A percentile compares a stretch with the other conserved stretches of the same genome.
These are phyloP conservation scores for Tarenaya hassleriana DNA, from an alignment of 345 rosid genomes.

Conservation along the genomic window DNA sequence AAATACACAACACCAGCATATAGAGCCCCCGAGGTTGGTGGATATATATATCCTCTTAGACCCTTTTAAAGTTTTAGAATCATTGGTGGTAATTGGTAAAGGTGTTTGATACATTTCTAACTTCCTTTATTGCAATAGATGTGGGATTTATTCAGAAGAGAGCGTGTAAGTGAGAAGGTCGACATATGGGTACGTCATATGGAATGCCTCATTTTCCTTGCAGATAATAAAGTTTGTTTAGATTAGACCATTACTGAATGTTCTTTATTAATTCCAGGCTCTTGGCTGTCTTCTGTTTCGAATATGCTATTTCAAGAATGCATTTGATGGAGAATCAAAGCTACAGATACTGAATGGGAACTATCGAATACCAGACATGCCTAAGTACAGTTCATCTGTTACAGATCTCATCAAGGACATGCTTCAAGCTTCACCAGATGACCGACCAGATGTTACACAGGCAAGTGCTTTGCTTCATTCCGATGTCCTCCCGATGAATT, in stretches of 20 bases:
- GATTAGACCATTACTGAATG: slow-evolving; percentile 16
- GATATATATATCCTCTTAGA: slow-evolving; percentile 18
- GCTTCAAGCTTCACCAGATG: slow-evolving; percentile 91
- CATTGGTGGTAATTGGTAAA: too few species aligned
- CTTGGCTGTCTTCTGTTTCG: slow-evolving; percentile 97
- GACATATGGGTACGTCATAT: slow-evolving; percentile 85
- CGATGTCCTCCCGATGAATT: slow-evolving; percentile 62
- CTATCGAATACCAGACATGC: slow-evolving; percentile 78
- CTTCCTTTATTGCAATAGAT: slow-evolving; percentile 48
- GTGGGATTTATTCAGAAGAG: slow-evolving; percentile 95
- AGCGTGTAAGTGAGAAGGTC: slow-evolving; percentile 87
- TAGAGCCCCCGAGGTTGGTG: slow-evolving; percentile 93
- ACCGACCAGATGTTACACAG: slow-evolving; percentile 98
- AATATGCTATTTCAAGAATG: slow-evolving; percentile 85
- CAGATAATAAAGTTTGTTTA: background rate
- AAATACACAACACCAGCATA: slow-evolving; percentile 94
- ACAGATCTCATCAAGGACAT: slow-evolving; percentile 69
- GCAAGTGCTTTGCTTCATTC: slow-evolving; percentile 76
- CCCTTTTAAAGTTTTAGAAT: slow-evolving; percentile 19
- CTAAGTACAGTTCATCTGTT: slow-evolving; percentile 61
- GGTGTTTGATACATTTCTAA: slow-evolving; percentile 25
- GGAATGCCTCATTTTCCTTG: slow-evolving; percentile 9
- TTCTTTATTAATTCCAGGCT: slow-evolving; percentile 46
- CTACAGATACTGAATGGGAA: slow-evolving; percentile 90
- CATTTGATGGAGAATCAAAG: slow-evolving; percentile 98